Evolutionary conservation across 2,329 filamentous ascomycete genomes (phyloP), one percentile per base, ranked within the genome.

Genomic region (Hypomyces rosellus): DNA sequence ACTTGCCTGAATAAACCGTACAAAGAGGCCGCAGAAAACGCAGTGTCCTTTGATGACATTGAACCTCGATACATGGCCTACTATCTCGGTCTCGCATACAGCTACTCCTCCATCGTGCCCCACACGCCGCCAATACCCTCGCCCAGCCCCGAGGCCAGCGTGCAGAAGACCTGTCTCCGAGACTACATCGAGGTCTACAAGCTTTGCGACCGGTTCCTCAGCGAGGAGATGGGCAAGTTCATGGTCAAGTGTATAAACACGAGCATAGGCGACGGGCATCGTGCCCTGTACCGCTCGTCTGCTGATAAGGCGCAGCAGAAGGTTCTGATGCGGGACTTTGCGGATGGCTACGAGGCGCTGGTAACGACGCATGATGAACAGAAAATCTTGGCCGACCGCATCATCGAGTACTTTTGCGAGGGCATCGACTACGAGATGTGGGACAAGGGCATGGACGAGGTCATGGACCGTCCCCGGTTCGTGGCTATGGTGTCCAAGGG

Each of bases 171-270:
- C 9, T 56, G 63, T 5, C 56, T 69, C 18, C 51, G 58, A 13
- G 66, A 69, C 47, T 66, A 58, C 15, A 50, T 69, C 33, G 65
- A 69, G 42, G 66, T 69, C 3, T 67, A 61, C 52, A 69, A 68
- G 55, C 60, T 69, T 9, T 68, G 66, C 48, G 66, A 69, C 37
- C 61, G 65, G 12, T 69, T 69, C 46, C 49, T 68, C 13, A 66
- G 65, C 48, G 46, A 49, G 1, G 34, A 49, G 3, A 67, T 69
- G 60, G 60, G 55, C 3, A 49, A 54, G 0, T 68, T 62, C 20
- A 63, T 69, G 22, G 41, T 55, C n/a, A 45, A 54, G 8, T 68
- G 63, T 49, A 64, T 68, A 44, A 48, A 60, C 37, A 57, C 59
- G 4, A 55, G 58, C 40, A 65, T 68, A 11, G 56, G 57, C 3